Evolutionary conservation across 2,329 filamentous ascomycete genomes (phyloP), one percentile per base, ranked within the genome.

Genomic region (Fusarium newnesense): DNA sequence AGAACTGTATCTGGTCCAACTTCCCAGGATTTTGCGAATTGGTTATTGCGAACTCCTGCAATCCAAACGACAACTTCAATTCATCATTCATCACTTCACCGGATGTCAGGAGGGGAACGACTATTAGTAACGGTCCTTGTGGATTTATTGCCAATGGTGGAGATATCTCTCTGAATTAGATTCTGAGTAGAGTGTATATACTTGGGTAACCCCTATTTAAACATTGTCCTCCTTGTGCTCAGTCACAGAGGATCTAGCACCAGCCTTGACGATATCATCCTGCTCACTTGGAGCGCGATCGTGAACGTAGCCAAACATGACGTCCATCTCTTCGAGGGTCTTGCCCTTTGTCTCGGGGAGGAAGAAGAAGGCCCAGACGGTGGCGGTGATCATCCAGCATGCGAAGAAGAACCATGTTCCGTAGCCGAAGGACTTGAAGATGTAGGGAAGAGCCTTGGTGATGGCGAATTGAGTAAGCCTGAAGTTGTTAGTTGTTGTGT

Each of bases 401-500:
- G 86, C 87, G 70, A 90, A 90, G 80, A 89, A 88, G 79, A 88
- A 88, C 82, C 87, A 89, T 4, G 86, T 86, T 9, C 87, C 88
- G 73, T 85, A 89, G 28, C 81, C 80, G 15, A 85, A 79, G 1
- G 80, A 81, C 46, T 77, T 80, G 69, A 85, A 83, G 49, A 86
- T 86, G 66, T 85, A 85, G 0, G 84, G 84, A 4, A 85, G 76
- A 0, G 84, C 79, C 64, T 85, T 84, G 15, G 83, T 84, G 60
- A 86, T 83, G 64, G 80, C 78, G 58, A 85, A 85, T 46, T 84
- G 83, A 8, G 79, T 81, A n/a, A 82, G 75, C 72, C 72, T 74
- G 13, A 19, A 15, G 1, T 2, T 12, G 44, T 73, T 34, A 71
- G 42, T n/a, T 26, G 6, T 9, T 30, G 28, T 15, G 15, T 7